phyloP scores from a whole-genome alignment of 495 filamentous ascomycete genomes.

The Extremus antarcticus region DNA sequence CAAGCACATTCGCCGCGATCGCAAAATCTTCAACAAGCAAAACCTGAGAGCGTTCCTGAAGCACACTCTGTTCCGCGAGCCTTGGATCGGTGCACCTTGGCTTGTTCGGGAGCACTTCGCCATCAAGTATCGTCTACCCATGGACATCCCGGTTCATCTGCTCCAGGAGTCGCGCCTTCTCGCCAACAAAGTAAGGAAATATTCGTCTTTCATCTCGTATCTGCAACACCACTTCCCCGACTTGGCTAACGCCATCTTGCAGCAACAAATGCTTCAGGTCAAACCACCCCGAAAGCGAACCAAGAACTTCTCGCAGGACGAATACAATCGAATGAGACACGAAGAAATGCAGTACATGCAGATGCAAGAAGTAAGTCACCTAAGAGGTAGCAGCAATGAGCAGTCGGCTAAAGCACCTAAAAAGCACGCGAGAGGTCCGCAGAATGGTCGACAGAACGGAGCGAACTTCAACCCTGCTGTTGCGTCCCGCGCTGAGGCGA shows the following conservation, averaged over 20 bases:
- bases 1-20: conserved; percentile 72
- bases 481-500: neutral
- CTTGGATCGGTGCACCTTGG: conserved; percentile 94
- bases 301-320: conserved; percentile 1
- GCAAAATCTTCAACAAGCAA: conserved; percentile 90
- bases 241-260: neutral
- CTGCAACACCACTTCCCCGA: neutral
- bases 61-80: conserved; percentile 79
- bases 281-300: conserved; percentile 3
- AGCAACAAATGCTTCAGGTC: conserved; percentile 10
- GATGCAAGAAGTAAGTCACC: conserved; percentile 1
- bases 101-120: conserved; percentile 81
- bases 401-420: neutral
- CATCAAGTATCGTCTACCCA: conserved; percentile 70
- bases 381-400: neutral
- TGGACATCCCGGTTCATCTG: conserved; percentile 69
- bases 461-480: conserved; percentile 10
- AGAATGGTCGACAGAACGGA: conserved; percentile 2
- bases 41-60: conserved; percentile 91
- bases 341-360: conserved; percentile 7
- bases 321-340: neutral
- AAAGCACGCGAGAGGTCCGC: neutral
- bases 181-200: conserved; percentile 13
- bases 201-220: neutral
- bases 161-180: conserved; percentile 46